Conservation (phyloP, 164 flowering plant species). For the Berberis vulgaris region DNA sequence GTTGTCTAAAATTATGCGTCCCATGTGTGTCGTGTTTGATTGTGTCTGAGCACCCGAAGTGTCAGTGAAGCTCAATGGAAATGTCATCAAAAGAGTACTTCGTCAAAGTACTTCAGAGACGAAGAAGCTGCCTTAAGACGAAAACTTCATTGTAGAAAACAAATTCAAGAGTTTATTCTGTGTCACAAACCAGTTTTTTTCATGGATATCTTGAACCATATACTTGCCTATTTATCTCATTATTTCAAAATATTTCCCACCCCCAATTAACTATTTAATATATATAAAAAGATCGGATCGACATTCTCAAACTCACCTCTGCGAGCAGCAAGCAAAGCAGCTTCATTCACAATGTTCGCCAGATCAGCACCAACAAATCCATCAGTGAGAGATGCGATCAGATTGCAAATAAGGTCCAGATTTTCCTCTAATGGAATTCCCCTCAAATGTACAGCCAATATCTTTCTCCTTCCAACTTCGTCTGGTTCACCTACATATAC, state of each 20-base stretch:
- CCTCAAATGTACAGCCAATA: conserved; percentile 83
- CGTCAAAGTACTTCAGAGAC: too few species aligned
- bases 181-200: too few species aligned
- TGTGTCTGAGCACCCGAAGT: too few species aligned
- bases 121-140: too few species aligned
- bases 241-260: neutral
- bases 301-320: conserved; percentile 51
- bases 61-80: too few species aligned
- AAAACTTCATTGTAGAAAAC: too few species aligned
- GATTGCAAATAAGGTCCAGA: conserved; percentile 44
- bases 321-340: conserved; percentile 94
- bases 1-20: too few species aligned
- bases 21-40: too few species aligned
- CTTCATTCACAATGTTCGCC: conserved; percentile 90
- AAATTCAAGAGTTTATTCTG: too few species aligned
- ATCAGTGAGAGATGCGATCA: conserved; percentile 85
- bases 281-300: conserved; percentile 1
- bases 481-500: conserved; percentile 92
- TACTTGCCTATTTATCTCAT: too few species aligned
- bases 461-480: conserved; percentile 76
- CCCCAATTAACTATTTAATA: neutral
- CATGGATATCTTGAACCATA: too few species aligned
- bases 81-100: too few species aligned
- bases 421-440: conserved; percentile 90
- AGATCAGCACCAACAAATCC: conserved; percentile 99